phyloP scores from a whole-genome alignment of 139 green algal genomes.

The Coelastrella sp. region DNA sequence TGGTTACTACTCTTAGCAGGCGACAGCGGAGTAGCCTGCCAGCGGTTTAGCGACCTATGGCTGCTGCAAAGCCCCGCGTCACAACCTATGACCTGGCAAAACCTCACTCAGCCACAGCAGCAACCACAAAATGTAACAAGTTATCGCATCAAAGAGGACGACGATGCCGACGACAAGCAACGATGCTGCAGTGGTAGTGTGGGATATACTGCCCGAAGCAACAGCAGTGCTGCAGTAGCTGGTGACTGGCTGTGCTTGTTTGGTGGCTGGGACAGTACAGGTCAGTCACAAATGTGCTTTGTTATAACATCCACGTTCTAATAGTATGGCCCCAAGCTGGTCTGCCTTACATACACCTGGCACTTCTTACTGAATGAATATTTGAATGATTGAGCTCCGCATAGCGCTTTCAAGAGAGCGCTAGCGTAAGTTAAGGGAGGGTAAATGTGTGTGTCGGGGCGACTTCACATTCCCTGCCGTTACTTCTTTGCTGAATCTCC shows the following conservation, averaged over 20 bases:
- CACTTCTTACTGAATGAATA: no score
- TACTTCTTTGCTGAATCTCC: no score
- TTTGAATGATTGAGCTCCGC: no score
- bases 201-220: slow-evolving; percentile 22
- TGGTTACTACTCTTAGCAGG: background rate
- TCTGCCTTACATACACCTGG: no score
- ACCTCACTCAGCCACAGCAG: background rate
- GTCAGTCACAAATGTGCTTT: background rate
- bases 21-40: background rate
- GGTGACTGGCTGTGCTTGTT: slow-evolving; percentile 16
- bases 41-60: slow-evolving; percentile 11
- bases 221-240: slow-evolving; percentile 1
- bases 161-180: background rate
- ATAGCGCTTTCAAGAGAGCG: no score
- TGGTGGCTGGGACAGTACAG: slow-evolving; percentile 26
- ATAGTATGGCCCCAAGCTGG: no score
- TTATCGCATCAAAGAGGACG: background rate
- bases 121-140: background rate
- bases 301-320: no score
- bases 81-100: background rate
- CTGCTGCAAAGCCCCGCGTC: background rate
- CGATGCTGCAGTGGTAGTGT: no score
- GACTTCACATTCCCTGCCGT: no score
- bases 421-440: no score
- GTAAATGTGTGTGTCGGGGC: no score